Base-by-base conservation (phyloP, 2,329 filamentous ascomycete species). In the Fusarium chaquense region DNA sequence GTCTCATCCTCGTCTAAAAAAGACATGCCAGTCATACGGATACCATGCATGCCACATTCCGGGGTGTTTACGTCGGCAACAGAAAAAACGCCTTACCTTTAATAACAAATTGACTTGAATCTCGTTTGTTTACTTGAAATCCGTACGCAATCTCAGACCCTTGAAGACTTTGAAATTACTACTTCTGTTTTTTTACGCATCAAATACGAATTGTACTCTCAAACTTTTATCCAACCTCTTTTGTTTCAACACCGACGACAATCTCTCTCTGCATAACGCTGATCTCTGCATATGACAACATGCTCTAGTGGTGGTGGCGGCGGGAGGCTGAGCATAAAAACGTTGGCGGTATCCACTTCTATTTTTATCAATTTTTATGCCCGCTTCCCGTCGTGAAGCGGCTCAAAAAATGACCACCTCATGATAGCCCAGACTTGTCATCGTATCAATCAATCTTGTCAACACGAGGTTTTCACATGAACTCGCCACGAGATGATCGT, bases 291-390 rank as follows among this genome's bases (percentile, higher is more conserved):
- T 40, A 51, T 51, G 49, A 40, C 49, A 50, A 40, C 49, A 50
- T 40, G 46, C 30, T 36, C 30, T 51, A 49, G 35, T 35, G 54
- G 45, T 45, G 54, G 46, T 43, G 65, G 64, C 54, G 54, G 46
- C 46, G 51, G 64, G 64, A 70, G 68, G 68, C 68, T 62, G 60
- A 69, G 68, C 65, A 65, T 52, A 61, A 58, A 58, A 58, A 44
- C 45, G 46, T 49, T 49, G 13, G 18, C 16, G 35, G 44, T 26
- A 22, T 32, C 57, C 55, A 53, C 57, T 60, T 50, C 68, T 70
- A 70, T 70, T 71, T 70, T 69, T 71, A 71, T 71, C 52, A 33
- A 20, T 36, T 20, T 49, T 65, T 51, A 63, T 70, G 62, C 56
- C 61, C 47, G 47, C 13, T 51, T 50, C 32, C 47, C 47, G 24